phyloP scores from a whole-genome alignment of 2,329 filamentous ascomycete genomes.

The Lasiodiplodia hormozganensis region DNA sequence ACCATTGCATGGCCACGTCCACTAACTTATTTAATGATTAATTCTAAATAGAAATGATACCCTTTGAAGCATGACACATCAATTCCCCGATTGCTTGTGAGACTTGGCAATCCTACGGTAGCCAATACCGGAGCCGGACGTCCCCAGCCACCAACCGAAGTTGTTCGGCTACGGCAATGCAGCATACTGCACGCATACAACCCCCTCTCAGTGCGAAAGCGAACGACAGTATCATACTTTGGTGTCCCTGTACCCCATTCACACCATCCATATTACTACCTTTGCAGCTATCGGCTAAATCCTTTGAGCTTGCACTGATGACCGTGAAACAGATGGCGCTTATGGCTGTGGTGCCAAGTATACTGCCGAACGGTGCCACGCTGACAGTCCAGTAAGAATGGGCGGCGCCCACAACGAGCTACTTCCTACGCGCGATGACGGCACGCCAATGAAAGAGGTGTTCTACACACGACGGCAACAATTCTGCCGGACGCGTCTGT shows the following conservation, averaged over 20 bases:
- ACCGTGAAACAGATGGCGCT: neutral
- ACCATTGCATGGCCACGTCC: neutral
- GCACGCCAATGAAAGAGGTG: neutral
- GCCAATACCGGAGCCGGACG: neutral
- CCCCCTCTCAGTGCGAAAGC: constrained; percentile 7
- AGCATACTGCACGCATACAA: neutral
- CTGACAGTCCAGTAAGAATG: neutral
- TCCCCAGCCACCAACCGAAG: neutral
- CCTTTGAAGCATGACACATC: neutral
- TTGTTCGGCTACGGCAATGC: neutral
- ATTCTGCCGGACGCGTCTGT: neutral
- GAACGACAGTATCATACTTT: neutral
- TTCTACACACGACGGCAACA: neutral
- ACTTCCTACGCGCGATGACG: neutral
- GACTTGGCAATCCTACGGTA: neutral
- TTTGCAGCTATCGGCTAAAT: neutral
- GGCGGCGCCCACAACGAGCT: neutral
- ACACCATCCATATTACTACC: neutral
- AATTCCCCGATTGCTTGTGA: too few relatives aligned
- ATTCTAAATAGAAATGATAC: constrained; percentile 5
- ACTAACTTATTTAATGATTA: neutral
- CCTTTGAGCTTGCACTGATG: neutral
- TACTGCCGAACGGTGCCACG: neutral
- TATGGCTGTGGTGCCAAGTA: neutral
- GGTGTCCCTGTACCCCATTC: neutral